Evolutionary conservation across 306 rosid species (phyloP), one percentile per base, ranked within the genome.

Genomic region (Casuarina cunninghamiana): DNA sequence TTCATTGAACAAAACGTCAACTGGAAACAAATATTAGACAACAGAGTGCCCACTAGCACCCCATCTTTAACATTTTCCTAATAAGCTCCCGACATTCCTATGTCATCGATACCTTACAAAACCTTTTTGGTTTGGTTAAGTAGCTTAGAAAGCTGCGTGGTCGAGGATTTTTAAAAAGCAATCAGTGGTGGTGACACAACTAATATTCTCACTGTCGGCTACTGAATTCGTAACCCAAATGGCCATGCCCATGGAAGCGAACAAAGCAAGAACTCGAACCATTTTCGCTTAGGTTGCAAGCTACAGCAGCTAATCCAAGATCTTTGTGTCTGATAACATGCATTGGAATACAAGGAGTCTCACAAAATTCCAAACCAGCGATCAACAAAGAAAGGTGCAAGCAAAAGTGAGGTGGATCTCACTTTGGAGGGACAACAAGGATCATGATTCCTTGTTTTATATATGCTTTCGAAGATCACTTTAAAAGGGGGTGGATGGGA

Each of bases 381-480:
- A 81, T 63, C 76, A 53, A 73, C 43, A 74, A 79, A 73, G 69
- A 73, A 85, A 75, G 79, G 71, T 7, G 70, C 63, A 26, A 42
- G 78, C 63, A 84, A 86, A 84, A 86, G 80, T 63, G 10, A 65
- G 79, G 76, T 53, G 61, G 71, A 67, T 81, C 80, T 53, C 75
- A 83, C 86, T 89, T 86, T 63, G 70, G 81, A 89, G 84, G 82
- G 89, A 88, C 91, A 85, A 86, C 69, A 84, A 77, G 79, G 72
- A 82, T 63, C 65, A 75, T 71, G 81, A 74, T 86, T 71, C 84
- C 81, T 44, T 41, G 68, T 37, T 77, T 39, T 44, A 72, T 37
- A 70, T 8, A 68, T 87, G 89, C 85, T 91, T 85, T 83, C 75
- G 13, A 81, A 46, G 8, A 84, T 51, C 75, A 74, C 71, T 21